Evolutionary conservation across 2,329 filamentous ascomycete genomes (phyloP), one percentile per base, ranked within the genome.

Genomic region (Lojkania enalia): DNA sequence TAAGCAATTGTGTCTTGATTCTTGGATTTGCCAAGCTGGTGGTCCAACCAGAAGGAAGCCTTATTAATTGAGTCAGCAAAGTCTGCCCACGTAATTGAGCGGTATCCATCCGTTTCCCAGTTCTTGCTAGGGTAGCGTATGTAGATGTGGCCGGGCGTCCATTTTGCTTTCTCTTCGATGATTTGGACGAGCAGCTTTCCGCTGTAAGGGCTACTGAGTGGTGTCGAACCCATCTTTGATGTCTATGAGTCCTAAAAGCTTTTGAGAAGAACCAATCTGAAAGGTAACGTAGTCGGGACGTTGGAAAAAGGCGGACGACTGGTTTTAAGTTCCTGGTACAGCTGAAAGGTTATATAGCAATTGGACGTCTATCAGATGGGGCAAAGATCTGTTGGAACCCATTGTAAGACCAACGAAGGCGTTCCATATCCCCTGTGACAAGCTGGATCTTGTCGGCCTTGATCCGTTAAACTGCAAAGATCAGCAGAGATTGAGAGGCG

Each of bases 81-180:
- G 18, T 55, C 45, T 2, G 15, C 32, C 52, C 52, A 51, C 5
- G 47, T 55, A 5, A 55, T 47, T 2, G 47, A 50, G 3, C 39
- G 35, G 35, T 55, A 57, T 3, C 54, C 54, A 13, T 46, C 27
- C 2, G 20, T 38, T 29, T 58, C 48, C 52, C 52, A 55, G 16
- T 54, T 30, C 12, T 25, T 19, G 4, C 16, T n/a, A 2, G 55
- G 44, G 25, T 53, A 57, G 13, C 52, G 49, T 29, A 57, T 42
- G 21, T 42, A 53, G 2, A 50, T 52, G 19, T 57, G 42, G 20
- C 44, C 25, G 14, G 45, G 36, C 3, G 36, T 21, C 47, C 43
- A 51, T 32, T 44, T 35, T 3, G 51, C 54, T 39, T 56, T 58
- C 15, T 56, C 45, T 21, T 53, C 52, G 21, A 60, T 54, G 13